Conservation (phyloP, 495 filamentous ascomycete genomes). For the Penicillium subrubescens region DNA sequence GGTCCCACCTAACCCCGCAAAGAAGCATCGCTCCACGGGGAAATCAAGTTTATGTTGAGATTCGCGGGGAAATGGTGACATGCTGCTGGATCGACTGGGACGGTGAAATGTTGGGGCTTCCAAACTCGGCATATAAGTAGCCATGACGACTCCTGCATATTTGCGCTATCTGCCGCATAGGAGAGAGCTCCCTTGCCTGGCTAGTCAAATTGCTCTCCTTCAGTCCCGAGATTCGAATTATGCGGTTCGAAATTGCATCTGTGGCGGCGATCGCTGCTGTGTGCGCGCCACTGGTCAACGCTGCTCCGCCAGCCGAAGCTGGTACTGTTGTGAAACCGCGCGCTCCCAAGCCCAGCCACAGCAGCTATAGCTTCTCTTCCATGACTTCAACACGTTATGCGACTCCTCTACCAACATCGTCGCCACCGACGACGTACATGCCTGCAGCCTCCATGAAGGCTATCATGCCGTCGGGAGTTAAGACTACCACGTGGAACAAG, state of each 20-base stretch:
- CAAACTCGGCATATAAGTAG: background rate
- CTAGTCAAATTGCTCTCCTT: background rate
- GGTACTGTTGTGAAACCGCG: background rate
- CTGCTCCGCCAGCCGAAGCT: background rate
- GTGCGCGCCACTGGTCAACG: background rate
- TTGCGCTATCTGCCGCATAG: background rate
- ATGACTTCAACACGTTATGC: background rate
- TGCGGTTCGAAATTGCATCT: background rate
- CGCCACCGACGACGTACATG: background rate
- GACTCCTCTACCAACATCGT: background rate
- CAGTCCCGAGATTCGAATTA: background rate
- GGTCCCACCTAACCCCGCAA: background rate
- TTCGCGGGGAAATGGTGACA: background rate
- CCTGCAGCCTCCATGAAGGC: background rate
- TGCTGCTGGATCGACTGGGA: background rate
- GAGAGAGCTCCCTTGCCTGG: background rate
- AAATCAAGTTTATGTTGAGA: background rate
- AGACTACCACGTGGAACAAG: constrained; percentile 9
- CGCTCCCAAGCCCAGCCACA: background rate
- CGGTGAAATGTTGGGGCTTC: background rate
- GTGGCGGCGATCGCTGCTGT: background rate
- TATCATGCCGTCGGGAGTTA: background rate
- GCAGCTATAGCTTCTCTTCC: constrained; percentile 1
- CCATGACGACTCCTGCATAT: background rate
- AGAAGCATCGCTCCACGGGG: background rate